Conservation (phyloP, 1,284 basidiomycete genomes). For the Puccinia triticina region DNA sequence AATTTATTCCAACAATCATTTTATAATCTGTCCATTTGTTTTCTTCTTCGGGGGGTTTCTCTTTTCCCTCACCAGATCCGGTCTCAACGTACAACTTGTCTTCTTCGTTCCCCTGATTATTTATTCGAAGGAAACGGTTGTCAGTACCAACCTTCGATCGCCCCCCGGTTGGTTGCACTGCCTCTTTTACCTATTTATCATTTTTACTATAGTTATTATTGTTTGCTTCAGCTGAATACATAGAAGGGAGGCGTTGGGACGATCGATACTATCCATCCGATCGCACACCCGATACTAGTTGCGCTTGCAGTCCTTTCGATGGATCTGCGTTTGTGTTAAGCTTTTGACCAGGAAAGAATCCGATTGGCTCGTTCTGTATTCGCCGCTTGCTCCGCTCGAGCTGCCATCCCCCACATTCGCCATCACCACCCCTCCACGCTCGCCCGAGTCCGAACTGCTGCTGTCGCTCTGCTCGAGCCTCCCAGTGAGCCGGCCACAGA, state of each 20-base stretch:
- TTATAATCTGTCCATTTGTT: neutral
- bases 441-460: neutral
- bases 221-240: too few relatives aligned
- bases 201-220: too few relatives aligned
- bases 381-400: neutral
- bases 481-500: neutral
- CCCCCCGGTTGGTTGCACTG: neutral
- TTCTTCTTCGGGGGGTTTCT: neutral
- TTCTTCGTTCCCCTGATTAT: neutral
- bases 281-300: neutral
- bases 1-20: neutral
- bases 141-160: neutral
- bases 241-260: too few relatives aligned
- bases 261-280: neutral
- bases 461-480: too few relatives aligned
- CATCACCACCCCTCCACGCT: neutral
- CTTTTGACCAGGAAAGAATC: neutral
- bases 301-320: neutral
- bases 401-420: neutral
- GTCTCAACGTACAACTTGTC: too few relatives aligned
- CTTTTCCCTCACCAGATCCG: neutral
- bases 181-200: too few relatives aligned
- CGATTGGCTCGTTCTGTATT: conserved; percentile 6
- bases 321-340: neutral
- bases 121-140: too few relatives aligned